Evolutionary conservation across 1,139 yeast species (phyloP), one percentile per base, ranked within the genome.

Genomic region (Debaryomyces udenii): DNA sequence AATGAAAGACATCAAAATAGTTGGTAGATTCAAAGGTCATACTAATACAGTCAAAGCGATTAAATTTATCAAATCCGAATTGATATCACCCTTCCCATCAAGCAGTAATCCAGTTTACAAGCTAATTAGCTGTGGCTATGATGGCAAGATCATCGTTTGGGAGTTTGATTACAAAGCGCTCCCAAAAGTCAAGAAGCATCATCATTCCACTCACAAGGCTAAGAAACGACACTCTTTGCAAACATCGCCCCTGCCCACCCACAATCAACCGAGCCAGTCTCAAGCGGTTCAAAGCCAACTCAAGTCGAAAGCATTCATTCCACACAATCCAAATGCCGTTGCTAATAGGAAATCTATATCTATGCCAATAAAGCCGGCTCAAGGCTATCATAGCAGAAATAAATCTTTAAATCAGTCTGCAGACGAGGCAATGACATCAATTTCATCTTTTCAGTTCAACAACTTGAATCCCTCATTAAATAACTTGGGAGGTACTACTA

Each of bases 141-240:
- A 86, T 56, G 89, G 90, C 1, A 73, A 74, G 42, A 62, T 86
- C 6, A 61, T 83, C 27, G 64, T 84, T 23, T 86, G 91, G 88
- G 94, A 86, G 52, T 83, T 86, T 57, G 80, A 81, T 39, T 84
- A 86, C 31, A 71, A 77, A 51, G 76, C 82, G 9, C 59, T 85
- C 33, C 80, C 83, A 1, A 74, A 73, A 43, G 61, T 74, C 9
- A 77, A 76, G 45, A 51, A 43, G 27, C 34, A 31, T 34, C 44
- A 31, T 20, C 34, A 17, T 9, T 23, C 26, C 16, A 20, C 27
- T 6, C 28, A 11, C 20, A 31, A 26, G n/a, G 18, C 33, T 10
- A 43, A 38, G 23, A 41, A 34, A 30, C 45, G 15, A 37, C 44
- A 30, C 39, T 45, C 30, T 32, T 42, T 9, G 3, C 48, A 50